Percentiles rank a stretch among this genome's conserved stretches.
These are phyloP conservation scores for Thielaviopsis euricoi DNA, from an alignment of 2,329 filamentous ascomycete genomes.

Conservation along the genomic window DNA sequence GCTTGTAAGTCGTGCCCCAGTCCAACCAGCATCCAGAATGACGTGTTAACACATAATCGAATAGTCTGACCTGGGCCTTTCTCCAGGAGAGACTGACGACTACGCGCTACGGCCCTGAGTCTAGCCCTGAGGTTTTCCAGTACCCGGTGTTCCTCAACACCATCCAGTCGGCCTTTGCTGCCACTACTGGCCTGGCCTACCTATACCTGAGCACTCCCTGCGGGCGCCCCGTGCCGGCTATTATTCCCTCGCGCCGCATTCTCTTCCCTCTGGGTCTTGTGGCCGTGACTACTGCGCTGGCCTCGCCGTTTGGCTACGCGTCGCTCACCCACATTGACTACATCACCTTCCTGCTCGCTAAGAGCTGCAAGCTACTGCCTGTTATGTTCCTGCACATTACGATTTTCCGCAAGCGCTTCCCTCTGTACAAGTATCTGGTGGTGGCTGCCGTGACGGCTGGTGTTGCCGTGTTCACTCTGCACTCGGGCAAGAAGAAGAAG, in stretches of 20 bases:
- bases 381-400: slow-evolving; percentile 96
- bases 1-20: slow-evolving; percentile 51
- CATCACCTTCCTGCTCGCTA: slow-evolving; percentile 91
- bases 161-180: slow-evolving; percentile 80
- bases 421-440: slow-evolving; percentile 90
- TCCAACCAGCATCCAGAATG: not conserved
- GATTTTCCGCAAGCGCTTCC: slow-evolving; percentile 75
- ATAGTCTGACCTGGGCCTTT: slow-evolving; percentile 85
- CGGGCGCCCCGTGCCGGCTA: slow-evolving; percentile 31
- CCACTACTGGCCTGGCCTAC: slow-evolving; percentile 67
- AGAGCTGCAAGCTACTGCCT: slow-evolving; percentile 95
- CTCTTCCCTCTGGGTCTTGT: slow-evolving; percentile 68
- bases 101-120: slow-evolving; percentile 56
- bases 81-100: slow-evolving; percentile 97
- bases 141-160: slow-evolving; percentile 95
- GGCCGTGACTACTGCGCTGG: slow-evolving; percentile 71
- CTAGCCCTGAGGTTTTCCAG: slow-evolving; percentile 62
- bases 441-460: slow-evolving; percentile 81
- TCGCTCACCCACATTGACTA: slow-evolving; percentile 90
- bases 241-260: slow-evolving; percentile 65
- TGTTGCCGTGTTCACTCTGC: slow-evolving; percentile 87
- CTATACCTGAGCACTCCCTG: slow-evolving; percentile 46
- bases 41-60: not conserved
- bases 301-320: slow-evolving; percentile 91
- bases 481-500: slow-evolving; percentile 45